A percentile compares a stretch with the other conserved stretches of the same genome.
These are phyloP conservation scores for Aspergillus panamensis DNA, from an alignment of 495 filamentous ascomycete species.

Conservation along the genomic window DNA sequence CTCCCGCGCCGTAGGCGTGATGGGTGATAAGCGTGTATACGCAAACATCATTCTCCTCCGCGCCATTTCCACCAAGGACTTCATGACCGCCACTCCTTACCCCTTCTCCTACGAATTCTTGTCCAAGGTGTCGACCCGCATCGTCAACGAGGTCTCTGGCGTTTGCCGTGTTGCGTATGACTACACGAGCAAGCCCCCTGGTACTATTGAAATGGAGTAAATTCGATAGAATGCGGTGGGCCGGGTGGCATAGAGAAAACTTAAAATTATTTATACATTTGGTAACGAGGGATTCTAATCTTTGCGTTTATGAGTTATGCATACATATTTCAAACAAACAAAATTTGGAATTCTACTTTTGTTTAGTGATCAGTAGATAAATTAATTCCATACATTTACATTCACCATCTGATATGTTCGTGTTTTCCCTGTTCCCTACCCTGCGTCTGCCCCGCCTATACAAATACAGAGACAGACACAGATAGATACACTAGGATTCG, in stretches of 20 bases:
- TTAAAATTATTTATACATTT: neutral
- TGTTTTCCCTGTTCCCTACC: too few relatives aligned
- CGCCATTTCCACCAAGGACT: slow-evolving; percentile 74
- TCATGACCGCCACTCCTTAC: slow-evolving; percentile 78
- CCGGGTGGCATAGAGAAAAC: slow-evolving; percentile 1
- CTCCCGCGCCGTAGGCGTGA: slow-evolving; percentile 69
- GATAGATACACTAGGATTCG: too few relatives aligned
- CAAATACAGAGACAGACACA: too few relatives aligned
- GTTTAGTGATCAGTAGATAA: neutral
- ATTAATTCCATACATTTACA: neutral
- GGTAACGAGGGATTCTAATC: neutral
- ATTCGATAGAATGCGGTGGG: neutral
- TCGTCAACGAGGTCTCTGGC: slow-evolving; percentile 83
- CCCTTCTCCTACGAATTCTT: slow-evolving; percentile 64
- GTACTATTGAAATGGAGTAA: slow-evolving; percentile 74
- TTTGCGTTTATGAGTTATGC: neutral
- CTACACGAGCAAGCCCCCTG: slow-evolving; percentile 76
- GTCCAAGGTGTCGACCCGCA: slow-evolving; percentile 62
- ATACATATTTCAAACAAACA: neutral
- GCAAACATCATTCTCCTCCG: slow-evolving; percentile 59
- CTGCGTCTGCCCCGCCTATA: too few relatives aligned
- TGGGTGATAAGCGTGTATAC: slow-evolving; percentile 71
- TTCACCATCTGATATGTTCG: too few relatives aligned
- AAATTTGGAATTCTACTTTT: neutral
- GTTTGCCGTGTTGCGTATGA: slow-evolving; percentile 61